Conservation (phyloP, 2,329 filamentous ascomycete species). For the Neoascochyta sp. region DNA sequence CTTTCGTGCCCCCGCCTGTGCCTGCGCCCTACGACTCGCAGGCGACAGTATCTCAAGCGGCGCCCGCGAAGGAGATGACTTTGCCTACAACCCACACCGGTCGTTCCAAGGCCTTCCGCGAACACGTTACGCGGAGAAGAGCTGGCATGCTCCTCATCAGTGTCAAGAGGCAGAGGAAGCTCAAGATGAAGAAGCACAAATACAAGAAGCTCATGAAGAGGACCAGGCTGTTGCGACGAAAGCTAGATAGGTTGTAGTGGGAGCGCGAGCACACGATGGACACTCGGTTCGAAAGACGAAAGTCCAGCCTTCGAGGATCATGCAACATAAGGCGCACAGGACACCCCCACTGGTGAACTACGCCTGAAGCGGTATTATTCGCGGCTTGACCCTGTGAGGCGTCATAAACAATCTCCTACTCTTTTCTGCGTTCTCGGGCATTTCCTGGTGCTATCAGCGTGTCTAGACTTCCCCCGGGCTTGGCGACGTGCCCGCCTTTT, state of each 20-base stretch:
- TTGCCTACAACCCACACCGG: slow-evolving; percentile 9
- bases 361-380: too few species aligned
- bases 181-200: slow-evolving; percentile 99
- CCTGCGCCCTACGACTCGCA: slow-evolving; percentile 57
- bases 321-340: too few species aligned
- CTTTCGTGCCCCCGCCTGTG: slow-evolving; percentile 80
- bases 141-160: slow-evolving; percentile 74
- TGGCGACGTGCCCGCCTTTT: slow-evolving; percentile 20
- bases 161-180: slow-evolving; percentile 84
- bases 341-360: too few species aligned
- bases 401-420: slow-evolving; percentile 30
- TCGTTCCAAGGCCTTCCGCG: slow-evolving; percentile 24
- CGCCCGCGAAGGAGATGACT: slow-evolving; percentile 11
- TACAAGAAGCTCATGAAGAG: slow-evolving; percentile 98
- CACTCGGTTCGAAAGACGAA: too few species aligned
- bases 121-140: slow-evolving; percentile 26
- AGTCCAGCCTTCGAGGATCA: slow-evolving; percentile 5
- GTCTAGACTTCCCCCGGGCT: slow-evolving; percentile 26
- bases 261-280: too few species aligned
- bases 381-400: too few species aligned
- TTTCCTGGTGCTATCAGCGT: slow-evolving; percentile 16
- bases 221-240: slow-evolving; percentile 83
- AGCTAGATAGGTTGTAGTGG: slow-evolving; percentile 54
- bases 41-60: slow-evolving; percentile 21
- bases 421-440: slow-evolving; percentile 19